A percentile compares a stretch with the other conserved stretches of the same genome.
Evolutionary conservation across 257 asterid species (phyloP).

Genomic region (Parsonsia alboflavescens): DNA sequence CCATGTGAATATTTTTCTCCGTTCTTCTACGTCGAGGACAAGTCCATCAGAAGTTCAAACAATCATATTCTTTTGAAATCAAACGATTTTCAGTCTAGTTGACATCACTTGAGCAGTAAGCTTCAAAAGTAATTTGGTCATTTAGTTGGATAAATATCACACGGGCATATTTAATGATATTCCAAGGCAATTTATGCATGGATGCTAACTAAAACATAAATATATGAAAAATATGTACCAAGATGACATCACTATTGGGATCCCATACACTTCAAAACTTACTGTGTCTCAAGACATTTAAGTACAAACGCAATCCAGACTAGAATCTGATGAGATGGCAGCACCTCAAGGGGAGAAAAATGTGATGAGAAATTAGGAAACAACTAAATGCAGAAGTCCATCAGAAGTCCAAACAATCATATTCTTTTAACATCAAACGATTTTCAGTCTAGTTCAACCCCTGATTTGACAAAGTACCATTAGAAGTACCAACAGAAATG

Average conservation of each 20-base stretch:
- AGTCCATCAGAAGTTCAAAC: neutral
- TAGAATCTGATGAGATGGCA: neutral
- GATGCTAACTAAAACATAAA: neutral
- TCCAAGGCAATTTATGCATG: neutral
- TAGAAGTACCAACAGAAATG: neutral
- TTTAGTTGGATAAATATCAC: neutral
- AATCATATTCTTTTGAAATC: neutral
- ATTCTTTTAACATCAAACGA: neutral
- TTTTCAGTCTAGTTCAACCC: neutral
- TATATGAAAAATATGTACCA: neutral
- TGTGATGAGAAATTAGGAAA: neutral
- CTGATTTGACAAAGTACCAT: neutral
- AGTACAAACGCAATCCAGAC: neutral
- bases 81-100: neutral
- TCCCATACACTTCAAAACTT: no score
- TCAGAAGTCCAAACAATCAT: neutral
- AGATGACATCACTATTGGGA: neutral
- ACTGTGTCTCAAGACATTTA: neutral
- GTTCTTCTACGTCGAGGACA: neutral
- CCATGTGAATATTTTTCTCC: neutral
- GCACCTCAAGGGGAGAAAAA: neutral
- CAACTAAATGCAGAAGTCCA: neutral
- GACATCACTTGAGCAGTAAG: neutral
- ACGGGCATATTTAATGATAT: neutral
- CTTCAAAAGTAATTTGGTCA: constrained; percentile 2